Evolutionary conservation across 1,284 basidiomycete genomes (phyloP).

Genomic region (Cystobasidiaceae sp.): DNA sequence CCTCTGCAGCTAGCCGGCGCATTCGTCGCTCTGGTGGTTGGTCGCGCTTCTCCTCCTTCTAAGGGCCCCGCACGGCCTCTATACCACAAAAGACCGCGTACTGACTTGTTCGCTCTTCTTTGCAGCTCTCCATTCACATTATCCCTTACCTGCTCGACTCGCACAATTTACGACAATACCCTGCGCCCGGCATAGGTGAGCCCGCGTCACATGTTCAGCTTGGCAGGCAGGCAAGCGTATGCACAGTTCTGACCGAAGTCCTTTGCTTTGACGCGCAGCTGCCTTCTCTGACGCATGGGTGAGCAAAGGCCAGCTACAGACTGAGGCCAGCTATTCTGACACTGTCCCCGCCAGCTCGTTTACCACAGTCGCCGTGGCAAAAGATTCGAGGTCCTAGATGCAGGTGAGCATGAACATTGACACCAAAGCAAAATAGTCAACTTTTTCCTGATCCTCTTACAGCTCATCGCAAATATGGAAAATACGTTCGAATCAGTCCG

Average conservation of each 20-base stretch:
- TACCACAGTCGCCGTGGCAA: conserved; percentile 29
- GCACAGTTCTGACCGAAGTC: not conserved
- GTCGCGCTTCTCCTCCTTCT: not conserved
- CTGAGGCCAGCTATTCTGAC: not conserved
- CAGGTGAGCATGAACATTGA: not conserved
- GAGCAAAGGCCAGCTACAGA: not conserved
- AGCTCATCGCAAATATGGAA: conserved; percentile 29
- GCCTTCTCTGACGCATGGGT: conserved; percentile 30
- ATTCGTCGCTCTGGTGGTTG: conserved; percentile 14
- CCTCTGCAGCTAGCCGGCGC: conserved; percentile 8
- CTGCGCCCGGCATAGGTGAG: conserved; percentile 3
- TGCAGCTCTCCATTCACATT: conserved; percentile 20
- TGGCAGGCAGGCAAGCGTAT: not conserved
- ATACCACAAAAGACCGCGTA: too few species aligned
- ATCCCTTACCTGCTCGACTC: conserved; percentile 26
- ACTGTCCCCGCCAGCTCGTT: conserved; percentile 6
- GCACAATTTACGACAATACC: conserved; percentile 22
- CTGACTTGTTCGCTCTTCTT: not conserved
- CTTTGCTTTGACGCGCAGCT: not conserved
- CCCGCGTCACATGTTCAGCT: not conserved
- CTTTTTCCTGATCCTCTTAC: not conserved
- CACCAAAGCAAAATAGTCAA: not conserved
- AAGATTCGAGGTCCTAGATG: conserved; percentile 27
- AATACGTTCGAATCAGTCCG: conserved; percentile 32
- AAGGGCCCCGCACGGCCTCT: too few species aligned